Evolutionary conservation across 1,284 basidiomycete species (phyloP), one percentile per base, ranked within the genome.

Genomic region (Marasmius sp.): DNA sequence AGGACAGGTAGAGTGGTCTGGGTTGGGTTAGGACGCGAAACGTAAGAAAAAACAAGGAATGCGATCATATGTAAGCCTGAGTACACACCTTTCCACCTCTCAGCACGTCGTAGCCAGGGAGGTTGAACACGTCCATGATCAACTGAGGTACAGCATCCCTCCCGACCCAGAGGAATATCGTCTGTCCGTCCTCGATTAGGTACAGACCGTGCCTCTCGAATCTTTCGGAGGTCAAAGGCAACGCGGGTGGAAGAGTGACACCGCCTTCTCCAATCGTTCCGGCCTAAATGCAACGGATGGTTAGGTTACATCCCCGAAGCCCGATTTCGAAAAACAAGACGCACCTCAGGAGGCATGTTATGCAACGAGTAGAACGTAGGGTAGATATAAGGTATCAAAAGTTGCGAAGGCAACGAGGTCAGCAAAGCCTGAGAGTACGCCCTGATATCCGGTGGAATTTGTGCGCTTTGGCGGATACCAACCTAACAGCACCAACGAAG

Each of bases 101-200:
- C 59, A 99, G 80, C 37, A 91, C 89, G 54, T 93, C 91, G 73
- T 98, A 98, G 68, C 79, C 91, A 0, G 93, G 89, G 48, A 97
- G 81, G 71, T 94, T 89, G 77, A 99, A 99, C 9, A 98, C 97
- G 70, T 99, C 97, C 81, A 91, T 81, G 62, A 98, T 82, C 56
- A 99, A 86, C 71, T 97, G 93, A 2, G 96, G 94, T 20, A 99
- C 95, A 5, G 97, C 95, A 71, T 98, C 97, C 37, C 96, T 88
- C 7, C 97, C 97, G 58, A 99, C 86, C 93, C 95, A 99, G 51
- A 99, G 82, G 88, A 99, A 98, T 70, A 99, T 93, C 53, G 94
- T 96, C 77, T 98, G 97, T 0, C 94, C 94, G 74, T 99, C 96
- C 75, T 99, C 97, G 68, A 99, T 97, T 65, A 99, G 77, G 86